Evolutionary conservation across 805 yeast species (phyloP).

Genomic region (Sporopachydermia quercuum): DNA sequence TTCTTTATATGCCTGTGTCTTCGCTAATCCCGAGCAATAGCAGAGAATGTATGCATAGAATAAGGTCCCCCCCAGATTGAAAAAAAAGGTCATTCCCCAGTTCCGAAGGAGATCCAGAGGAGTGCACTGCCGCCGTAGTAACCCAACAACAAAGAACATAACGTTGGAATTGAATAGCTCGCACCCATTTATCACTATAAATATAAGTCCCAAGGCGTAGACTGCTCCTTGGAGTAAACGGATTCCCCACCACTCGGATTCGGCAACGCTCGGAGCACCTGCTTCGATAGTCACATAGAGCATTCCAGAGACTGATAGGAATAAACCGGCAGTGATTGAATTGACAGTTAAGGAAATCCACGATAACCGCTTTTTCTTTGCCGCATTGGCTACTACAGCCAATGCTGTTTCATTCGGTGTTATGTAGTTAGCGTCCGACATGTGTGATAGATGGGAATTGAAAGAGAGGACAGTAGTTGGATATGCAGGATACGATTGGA

Average conservation of each 20-base stretch:
- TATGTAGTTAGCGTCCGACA: slow-evolving; percentile 36
- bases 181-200: slow-evolving; percentile 60
- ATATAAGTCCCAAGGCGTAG: slow-evolving; percentile 61
- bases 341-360: slow-evolving; percentile 44
- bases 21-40: slow-evolving; percentile 36
- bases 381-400: slow-evolving; percentile 73
- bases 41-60: slow-evolving; percentile 55
- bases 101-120: slow-evolving; percentile 45
- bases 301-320: slow-evolving; percentile 66
- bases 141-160: slow-evolving; percentile 53
- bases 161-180: slow-evolving; percentile 67
- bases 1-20: slow-evolving; percentile 22
- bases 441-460: too few species aligned
- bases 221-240: slow-evolving; percentile 36
- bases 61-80: slow-evolving; percentile 48
- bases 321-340: slow-evolving; percentile 52
- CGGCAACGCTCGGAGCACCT: slow-evolving; percentile 27
- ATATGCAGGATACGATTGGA: too few species aligned
- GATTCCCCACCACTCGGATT: background rate
- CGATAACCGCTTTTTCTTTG: slow-evolving; percentile 65
- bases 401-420: slow-evolving; percentile 73
- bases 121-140: slow-evolving; percentile 55
- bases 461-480: too few species aligned
- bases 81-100: slow-evolving; percentile 54
- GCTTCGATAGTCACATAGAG: slow-evolving; percentile 41